Base-by-base conservation (phyloP, 2,329 filamentous ascomycete genomes). In the Aspergillus pseudonomiae region DNA sequence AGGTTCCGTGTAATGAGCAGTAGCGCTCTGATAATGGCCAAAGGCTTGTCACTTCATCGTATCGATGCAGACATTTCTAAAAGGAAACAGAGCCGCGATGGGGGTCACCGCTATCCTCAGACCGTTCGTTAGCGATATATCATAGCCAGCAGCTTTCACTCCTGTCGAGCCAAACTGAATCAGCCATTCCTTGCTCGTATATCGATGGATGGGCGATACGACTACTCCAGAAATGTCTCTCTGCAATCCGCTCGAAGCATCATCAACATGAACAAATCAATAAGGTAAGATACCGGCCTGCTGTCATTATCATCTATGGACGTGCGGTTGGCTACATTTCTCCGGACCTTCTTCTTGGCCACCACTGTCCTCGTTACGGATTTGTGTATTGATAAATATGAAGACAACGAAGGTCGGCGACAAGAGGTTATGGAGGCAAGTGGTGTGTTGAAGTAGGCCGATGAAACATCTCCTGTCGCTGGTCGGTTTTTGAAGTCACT, bases 211-310 rank as follows among this genome's bases (percentile, higher is more conserved):
- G 48, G 30, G 6, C 34, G 26, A 16, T 63, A 57, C 48, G 57
- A 24, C 9, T 63, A 60, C 12, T 63, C 61, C 2, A 50, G 57
- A 2, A 5, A 50, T 16, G 36, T 46, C 21, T 60, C 57, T 36
- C 50, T 63, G 3, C 39, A 53, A n/a, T 63, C 53, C 52, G 61
- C 61, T 19, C 57, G 58, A 21, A 46, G 21, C 19, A 39, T 60
- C 11, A 58, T 63, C 26, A 52, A 56, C 46, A 52, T 63, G 4
- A 32, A 36, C 24, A 57, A 28, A 16, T 11, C 30, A 1, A 19
- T 63, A 7, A 19, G 52, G 24, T 21, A 57, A 32, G 30, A 57
- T 12, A 30, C 26, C 9, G 24, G 34, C 9, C 19, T 30, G 30
- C 36, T 41, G 12, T 43, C 34, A n/a, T n/a, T n/a, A n/a, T n/a